These are phyloP conservation scores for Russula emetica DNA, from an alignment of 768 basidiomycete species.

Conservation along the genomic window DNA sequence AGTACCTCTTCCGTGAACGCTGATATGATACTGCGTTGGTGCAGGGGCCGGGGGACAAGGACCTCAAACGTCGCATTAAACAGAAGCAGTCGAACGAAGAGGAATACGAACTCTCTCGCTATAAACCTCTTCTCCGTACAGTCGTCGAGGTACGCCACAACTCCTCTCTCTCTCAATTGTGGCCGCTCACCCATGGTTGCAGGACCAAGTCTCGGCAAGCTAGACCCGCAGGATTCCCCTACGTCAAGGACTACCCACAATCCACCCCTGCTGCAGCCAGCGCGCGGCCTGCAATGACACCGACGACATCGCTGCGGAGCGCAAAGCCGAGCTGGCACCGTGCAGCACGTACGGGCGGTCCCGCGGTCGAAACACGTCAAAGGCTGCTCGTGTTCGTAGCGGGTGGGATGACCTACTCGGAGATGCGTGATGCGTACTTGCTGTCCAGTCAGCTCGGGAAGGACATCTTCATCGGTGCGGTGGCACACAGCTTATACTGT, in stretches of 20 bases:
- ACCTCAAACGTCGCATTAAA: conserved; percentile 77
- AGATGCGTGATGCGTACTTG: conserved; percentile 84
- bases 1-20: background rate
- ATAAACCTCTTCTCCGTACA: conserved; percentile 74
- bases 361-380: conserved; percentile 52
- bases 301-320: conserved; percentile 74
- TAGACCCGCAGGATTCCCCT: conserved; percentile 85
- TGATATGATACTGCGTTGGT: background rate
- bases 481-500: background rate
- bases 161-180: background rate
- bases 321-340: conserved; percentile 89
- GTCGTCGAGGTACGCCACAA: conserved; percentile 66
- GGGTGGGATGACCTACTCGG: conserved; percentile 95
- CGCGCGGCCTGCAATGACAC: conserved; percentile 42
- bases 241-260: conserved; percentile 75
- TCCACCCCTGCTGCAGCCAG: conserved; percentile 46
- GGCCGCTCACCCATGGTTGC: background rate
- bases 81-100: conserved; percentile 74
- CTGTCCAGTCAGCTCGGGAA: conserved; percentile 70
- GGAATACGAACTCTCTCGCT: conserved; percentile 95
- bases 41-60: conserved; percentile 71
- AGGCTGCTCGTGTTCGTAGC: conserved; percentile 86
- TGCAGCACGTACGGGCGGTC: conserved; percentile 50
- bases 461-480: conserved; percentile 86
- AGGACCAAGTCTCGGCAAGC: conserved; percentile 80